A percentile compares a stretch with the other conserved stretches of the same genome.
Conservation (phyloP, 768 basidiomycete genomes). For the Boletus tomentosulus region DNA sequence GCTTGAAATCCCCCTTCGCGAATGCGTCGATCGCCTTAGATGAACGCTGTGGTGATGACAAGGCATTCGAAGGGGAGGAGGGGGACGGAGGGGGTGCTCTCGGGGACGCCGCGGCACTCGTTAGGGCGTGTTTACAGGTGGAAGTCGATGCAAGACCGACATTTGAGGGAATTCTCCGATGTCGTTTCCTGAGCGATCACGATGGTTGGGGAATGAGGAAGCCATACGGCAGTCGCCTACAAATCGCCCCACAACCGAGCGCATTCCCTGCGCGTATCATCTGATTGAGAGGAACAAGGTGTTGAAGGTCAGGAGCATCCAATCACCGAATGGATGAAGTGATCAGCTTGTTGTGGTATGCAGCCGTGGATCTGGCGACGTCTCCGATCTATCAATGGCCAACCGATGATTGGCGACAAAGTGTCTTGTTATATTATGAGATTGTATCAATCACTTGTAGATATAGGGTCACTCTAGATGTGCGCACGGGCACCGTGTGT, state of each 20-base stretch:
- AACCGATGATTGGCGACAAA: constrained; percentile 6
- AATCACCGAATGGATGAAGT: neutral
- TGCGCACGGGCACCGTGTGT: neutral
- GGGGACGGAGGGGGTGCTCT: constrained; percentile 78
- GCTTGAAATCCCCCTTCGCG: constrained; percentile 70
- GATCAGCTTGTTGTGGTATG: constrained; percentile 7
- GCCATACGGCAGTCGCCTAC: constrained; percentile 27
- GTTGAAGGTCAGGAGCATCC: neutral
- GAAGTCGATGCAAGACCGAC: constrained; percentile 75
- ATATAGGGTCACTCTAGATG: neutral
- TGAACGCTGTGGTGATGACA: constrained; percentile 73
- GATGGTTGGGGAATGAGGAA: constrained; percentile 64
- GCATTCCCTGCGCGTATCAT: constrained; percentile 29
- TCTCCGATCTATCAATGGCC: constrained; percentile 8
- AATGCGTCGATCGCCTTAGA: constrained; percentile 73
- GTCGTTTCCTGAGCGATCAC: constrained; percentile 73
- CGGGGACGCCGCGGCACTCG: constrained; percentile 81
- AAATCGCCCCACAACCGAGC: constrained; percentile 25
- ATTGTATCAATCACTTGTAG: neutral
- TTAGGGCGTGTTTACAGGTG: constrained; percentile 80
- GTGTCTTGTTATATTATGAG: neutral
- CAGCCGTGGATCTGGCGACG: constrained; percentile 1
- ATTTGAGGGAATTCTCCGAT: constrained; percentile 77
- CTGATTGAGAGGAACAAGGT: constrained; percentile 20
- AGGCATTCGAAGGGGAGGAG: constrained; percentile 72